phyloP scores from a whole-genome alignment of 345 rosid genomes.

The Lepidium didymum region DNA sequence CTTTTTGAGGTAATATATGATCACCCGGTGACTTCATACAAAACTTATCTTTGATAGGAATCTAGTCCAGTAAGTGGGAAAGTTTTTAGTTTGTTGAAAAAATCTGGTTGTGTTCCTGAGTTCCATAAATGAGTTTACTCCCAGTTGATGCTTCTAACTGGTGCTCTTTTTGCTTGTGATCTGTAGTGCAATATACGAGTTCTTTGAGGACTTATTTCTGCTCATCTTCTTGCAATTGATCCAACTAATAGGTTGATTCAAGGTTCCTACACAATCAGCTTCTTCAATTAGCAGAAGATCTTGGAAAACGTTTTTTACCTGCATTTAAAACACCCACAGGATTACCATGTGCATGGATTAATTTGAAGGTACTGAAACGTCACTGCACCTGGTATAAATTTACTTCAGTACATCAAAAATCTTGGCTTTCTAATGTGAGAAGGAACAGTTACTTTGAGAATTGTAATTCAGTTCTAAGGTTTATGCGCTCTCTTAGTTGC shows the following conservation, averaged over 20 bases:
- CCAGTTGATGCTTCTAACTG: conserved; percentile 21
- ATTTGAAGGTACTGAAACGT: conserved; percentile 59
- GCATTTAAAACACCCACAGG: conserved; percentile 89
- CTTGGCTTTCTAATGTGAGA: background rate
- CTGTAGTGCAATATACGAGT: conserved; percentile 95
- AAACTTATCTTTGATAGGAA: background rate
- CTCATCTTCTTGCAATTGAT: conserved; percentile 96
- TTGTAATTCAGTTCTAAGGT: background rate
- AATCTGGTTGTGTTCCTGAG: background rate
- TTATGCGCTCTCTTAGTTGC: background rate
- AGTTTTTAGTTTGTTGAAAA: background rate
- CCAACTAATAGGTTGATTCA: conserved; percentile 63
- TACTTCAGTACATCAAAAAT: background rate
- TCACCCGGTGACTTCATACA: background rate
- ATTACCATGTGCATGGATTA: conserved; percentile 94
- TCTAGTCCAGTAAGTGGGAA: background rate
- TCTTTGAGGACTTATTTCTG: conserved; percentile 99
- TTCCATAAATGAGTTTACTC: background rate
- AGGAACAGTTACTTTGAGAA: background rate
- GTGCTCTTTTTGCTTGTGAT: conserved; percentile 28
- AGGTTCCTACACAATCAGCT: conserved; percentile 77
- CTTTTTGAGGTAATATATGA: conserved; percentile 70
- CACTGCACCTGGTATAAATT: background rate
- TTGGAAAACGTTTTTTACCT: conserved; percentile 79
- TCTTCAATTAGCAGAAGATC: conserved; percentile 72